Evolutionary conservation across 2,329 filamentous ascomycete genomes (phyloP).

Genomic region (Triangularia setosa): DNA sequence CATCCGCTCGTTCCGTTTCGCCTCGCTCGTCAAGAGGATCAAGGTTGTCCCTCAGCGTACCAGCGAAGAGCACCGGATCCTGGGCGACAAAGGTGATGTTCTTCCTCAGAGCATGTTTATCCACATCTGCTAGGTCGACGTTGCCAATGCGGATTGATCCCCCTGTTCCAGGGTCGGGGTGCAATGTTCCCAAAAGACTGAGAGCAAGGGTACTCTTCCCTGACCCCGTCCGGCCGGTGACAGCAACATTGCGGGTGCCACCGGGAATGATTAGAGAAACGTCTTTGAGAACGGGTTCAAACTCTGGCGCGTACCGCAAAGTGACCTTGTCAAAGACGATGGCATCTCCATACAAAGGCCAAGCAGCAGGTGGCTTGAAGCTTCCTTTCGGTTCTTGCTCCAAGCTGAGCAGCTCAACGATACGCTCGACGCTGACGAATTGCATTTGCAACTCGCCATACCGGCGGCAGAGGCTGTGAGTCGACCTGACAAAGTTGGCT

Average conservation of each 20-base stretch:
- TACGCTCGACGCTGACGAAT: conserved; percentile 83
- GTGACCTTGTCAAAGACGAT: conserved; percentile 75
- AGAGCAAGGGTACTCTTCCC: conserved; percentile 77
- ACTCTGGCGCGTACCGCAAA: conserved; percentile 72
- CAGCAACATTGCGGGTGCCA: conserved; percentile 53
- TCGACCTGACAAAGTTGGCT: conserved; percentile 63
- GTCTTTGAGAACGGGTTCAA: conserved; percentile 67
- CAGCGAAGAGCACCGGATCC: conserved; percentile 59
- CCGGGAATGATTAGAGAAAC: conserved; percentile 70
- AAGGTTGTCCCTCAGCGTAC: conserved; percentile 59
- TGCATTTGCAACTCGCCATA: conserved; percentile 89
- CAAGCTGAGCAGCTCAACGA: conserved; percentile 75
- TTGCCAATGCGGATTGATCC: conserved; percentile 53
- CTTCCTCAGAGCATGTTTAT: conserved; percentile 53
- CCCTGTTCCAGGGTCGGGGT: conserved; percentile 38
- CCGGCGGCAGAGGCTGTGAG: conserved; percentile 69
- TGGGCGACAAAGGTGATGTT: conserved; percentile 62
- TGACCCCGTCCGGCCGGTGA: conserved; percentile 80
- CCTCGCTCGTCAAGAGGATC: conserved; percentile 62
- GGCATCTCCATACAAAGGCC: conserved; percentile 69
- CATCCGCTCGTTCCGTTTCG: conserved; percentile 45
- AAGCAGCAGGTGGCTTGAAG: conserved; percentile 66
- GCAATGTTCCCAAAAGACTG: conserved; percentile 53
- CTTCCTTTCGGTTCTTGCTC: conserved; percentile 69
- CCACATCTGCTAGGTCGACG: conserved; percentile 48